A percentile compares a stretch with the other conserved stretches of the same genome.
phyloP scores from a whole-genome alignment of 768 basidiomycete species.

The Amanita muscaria region DNA sequence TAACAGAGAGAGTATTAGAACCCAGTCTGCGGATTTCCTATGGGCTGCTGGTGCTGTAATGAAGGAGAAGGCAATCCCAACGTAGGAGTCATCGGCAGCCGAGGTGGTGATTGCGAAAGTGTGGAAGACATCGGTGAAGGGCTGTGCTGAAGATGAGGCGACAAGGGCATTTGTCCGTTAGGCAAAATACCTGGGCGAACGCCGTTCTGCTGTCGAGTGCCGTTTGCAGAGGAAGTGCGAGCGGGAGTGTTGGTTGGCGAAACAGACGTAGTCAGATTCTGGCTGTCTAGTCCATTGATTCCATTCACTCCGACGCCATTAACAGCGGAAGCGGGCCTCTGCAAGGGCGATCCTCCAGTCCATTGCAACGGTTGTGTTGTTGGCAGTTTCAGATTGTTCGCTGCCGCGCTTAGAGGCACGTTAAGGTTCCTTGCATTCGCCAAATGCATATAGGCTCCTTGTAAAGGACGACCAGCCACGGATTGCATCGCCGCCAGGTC shows the following conservation, averaged over 20 bases:
- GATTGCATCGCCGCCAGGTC: constrained; percentile 31
- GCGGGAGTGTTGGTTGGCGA: constrained; percentile 28
- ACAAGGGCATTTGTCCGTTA: constrained; percentile 38
- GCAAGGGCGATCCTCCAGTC: constrained; percentile 24
- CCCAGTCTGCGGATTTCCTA: constrained; percentile 43
- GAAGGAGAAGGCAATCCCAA: constrained; percentile 48
- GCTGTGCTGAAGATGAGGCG: constrained; percentile 42
- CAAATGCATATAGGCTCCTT: constrained; percentile 31
- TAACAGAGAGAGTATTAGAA: constrained; percentile 26
- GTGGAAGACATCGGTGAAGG: constrained; percentile 37
- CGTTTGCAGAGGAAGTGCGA: constrained; percentile 50
- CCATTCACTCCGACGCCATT: too few species aligned
- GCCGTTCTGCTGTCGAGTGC: constrained; percentile 37
- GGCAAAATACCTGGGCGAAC: constrained; percentile 19
- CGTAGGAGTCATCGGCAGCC: constrained; percentile 40
- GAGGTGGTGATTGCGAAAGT: constrained; percentile 38
- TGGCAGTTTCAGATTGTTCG: constrained; percentile 34
- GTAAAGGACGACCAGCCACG: constrained; percentile 22
- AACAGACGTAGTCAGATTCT: constrained; percentile 20
- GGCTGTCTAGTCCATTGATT: constrained; percentile 20
- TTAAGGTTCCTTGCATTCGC: constrained; percentile 32
- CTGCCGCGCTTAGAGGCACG: constrained; percentile 23
- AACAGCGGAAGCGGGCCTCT: constrained; percentile 23
- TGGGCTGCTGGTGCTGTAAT: constrained; percentile 44
- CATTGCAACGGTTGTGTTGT: constrained; percentile 32